Conservation (phyloP, 495 filamentous ascomycete species). For the Aspergillus bertholletiae region DNA sequence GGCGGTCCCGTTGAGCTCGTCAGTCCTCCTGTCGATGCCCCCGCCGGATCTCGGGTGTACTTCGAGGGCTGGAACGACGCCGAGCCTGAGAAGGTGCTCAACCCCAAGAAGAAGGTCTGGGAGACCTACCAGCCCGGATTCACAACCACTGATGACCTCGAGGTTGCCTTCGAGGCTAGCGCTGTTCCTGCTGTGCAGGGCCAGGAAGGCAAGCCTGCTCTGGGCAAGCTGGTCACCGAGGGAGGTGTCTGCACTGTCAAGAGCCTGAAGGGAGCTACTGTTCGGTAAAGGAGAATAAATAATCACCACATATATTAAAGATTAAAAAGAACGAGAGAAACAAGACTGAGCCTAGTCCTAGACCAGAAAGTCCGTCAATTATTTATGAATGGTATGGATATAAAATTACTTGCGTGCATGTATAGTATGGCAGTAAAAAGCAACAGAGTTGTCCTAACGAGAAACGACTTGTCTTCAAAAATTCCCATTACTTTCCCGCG, state of each 20-base stretch:
- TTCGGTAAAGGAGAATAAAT: constrained; percentile 42
- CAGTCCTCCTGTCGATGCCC: constrained; percentile 71
- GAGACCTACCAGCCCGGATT: constrained; percentile 94
- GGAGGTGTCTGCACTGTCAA: constrained; percentile 73
- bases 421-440: neutral
- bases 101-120: constrained; percentile 99
- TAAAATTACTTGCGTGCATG: neutral
- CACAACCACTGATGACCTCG: constrained; percentile 71
- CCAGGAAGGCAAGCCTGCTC: constrained; percentile 57
- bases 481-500: neutral
- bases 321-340: constrained; percentile 6
- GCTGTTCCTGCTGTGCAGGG: constrained; percentile 58
- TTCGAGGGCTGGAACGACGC: constrained; percentile 89
- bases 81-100: constrained; percentile 86
- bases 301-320: neutral
- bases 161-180: constrained; percentile 72
- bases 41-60: constrained; percentile 79
- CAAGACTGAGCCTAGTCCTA: neutral
- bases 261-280: constrained; percentile 66
- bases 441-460: neutral
- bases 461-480: neutral
- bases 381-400: neutral
- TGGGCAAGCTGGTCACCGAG: constrained; percentile 67
- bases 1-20: constrained; percentile 92
- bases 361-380: neutral